Conservation (phyloP, 139 green algal genomes). For the Coelastrella sp. region DNA sequence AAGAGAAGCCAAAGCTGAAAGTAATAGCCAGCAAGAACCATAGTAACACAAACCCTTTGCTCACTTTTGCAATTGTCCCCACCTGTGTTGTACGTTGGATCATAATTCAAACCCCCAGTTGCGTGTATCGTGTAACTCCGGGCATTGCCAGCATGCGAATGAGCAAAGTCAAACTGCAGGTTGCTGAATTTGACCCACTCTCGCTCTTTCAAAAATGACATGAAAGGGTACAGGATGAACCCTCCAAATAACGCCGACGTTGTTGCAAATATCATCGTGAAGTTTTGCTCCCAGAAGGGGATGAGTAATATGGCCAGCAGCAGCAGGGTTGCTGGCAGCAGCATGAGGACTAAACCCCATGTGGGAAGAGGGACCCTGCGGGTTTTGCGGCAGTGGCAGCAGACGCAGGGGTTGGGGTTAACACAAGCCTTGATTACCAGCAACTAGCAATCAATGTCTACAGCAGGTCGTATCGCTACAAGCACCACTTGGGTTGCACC, state of each 20-base stretch:
- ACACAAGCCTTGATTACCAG: no score
- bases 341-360: constrained; percentile 82
- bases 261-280: constrained; percentile 65
- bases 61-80: background rate
- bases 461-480: no score
- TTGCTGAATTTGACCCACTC: constrained; percentile 24
- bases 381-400: background rate
- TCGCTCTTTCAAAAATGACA: constrained; percentile 49
- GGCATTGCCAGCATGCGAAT: background rate
- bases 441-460: no score
- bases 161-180: constrained; percentile 42
- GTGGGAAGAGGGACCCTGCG: constrained; percentile 85
- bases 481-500: no score
- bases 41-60: no score
- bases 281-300: constrained; percentile 62
- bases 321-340: constrained; percentile 81
- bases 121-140: constrained; percentile 35
- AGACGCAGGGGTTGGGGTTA: no score
- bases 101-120: constrained; percentile 27
- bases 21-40: no score
- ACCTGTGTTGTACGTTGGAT: background rate
- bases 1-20: no score
- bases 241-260: constrained; percentile 62
- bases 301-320: constrained; percentile 77
- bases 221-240: constrained; percentile 75